Evolutionary conservation across 768 basidiomycete species (phyloP).

Genomic region (Termitomyces heimii): DNA sequence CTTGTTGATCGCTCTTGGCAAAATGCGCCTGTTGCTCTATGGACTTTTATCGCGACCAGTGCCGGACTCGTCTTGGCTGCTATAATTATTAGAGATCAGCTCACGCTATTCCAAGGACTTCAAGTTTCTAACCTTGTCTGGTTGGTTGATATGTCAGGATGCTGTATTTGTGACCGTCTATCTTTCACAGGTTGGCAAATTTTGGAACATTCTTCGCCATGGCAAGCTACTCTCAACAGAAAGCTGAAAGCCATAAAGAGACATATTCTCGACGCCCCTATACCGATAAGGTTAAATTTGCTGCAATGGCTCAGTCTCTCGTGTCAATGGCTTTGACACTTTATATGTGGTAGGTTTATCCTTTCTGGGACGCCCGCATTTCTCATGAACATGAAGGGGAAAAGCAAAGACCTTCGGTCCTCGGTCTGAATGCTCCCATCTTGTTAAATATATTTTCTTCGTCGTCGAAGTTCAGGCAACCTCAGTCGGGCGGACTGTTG

Average conservation of each 20-base stretch:
- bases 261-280: constrained; percentile 4
- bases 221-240: constrained; percentile 34
- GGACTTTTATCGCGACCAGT: constrained; percentile 37
- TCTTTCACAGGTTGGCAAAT: constrained; percentile 30
- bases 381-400: constrained; percentile 17
- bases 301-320: constrained; percentile 31
- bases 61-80: constrained; percentile 34
- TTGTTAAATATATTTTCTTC: constrained; percentile 29
- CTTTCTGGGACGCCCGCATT: background rate
- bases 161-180: background rate
- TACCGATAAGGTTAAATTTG: constrained; percentile 31
- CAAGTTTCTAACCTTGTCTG: constrained; percentile 37
- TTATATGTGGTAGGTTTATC: constrained; percentile 27
- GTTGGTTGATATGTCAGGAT: constrained; percentile 14
- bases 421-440: constrained; percentile 21
- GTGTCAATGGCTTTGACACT: constrained; percentile 32
- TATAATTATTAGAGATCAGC: constrained; percentile 23
- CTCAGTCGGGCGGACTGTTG: constrained; percentile 23
- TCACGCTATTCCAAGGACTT: constrained; percentile 34
- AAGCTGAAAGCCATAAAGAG: constrained; percentile 17
- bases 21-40: constrained; percentile 32
- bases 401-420: constrained; percentile 22
- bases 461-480: constrained; percentile 24
- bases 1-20: constrained; percentile 35
- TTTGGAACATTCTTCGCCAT: constrained; percentile 35